These are phyloP conservation scores for Coprinellus aureogranulatus DNA, from an alignment of 768 basidiomycete genomes.

Conservation along the genomic window DNA sequence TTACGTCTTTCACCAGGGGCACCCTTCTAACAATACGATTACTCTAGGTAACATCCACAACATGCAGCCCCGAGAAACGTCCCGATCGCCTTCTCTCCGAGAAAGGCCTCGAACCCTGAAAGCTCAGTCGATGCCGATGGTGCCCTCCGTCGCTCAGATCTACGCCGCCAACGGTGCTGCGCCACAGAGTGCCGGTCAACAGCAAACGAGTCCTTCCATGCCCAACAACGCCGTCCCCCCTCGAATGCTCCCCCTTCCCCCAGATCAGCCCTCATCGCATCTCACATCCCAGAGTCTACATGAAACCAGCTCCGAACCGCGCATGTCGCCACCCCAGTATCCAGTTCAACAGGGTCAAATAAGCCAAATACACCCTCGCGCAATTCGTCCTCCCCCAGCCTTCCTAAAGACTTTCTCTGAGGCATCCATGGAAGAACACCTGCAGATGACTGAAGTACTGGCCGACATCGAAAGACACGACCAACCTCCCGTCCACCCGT, in stretches of 20 bases:
- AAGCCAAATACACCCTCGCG: slow-evolving; percentile 39
- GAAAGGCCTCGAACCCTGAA: slow-evolving; percentile 56
- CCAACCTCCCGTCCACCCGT: slow-evolving; percentile 51
- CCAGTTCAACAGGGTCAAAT: not conserved
- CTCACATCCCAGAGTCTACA: slow-evolving; percentile 13
- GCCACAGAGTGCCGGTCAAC: slow-evolving; percentile 37
- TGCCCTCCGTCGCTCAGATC: slow-evolving; percentile 52
- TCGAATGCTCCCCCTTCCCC: slow-evolving; percentile 42
- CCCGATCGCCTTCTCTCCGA: slow-evolving; percentile 46
- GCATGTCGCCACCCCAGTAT: slow-evolving; percentile 44
- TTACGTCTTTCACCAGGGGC: slow-evolving; percentile 21
- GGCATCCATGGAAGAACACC: slow-evolving; percentile 56
- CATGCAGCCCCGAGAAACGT: slow-evolving; percentile 44
- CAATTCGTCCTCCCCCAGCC: slow-evolving; percentile 53
- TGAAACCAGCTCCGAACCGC: slow-evolving; percentile 30
- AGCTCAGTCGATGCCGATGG: slow-evolving; percentile 60
- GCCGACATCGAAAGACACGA: slow-evolving; percentile 74
- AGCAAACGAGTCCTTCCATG: slow-evolving; percentile 48
- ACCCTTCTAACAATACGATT: not conserved
- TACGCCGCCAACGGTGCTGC: slow-evolving; percentile 40
- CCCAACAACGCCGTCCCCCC: slow-evolving; percentile 40
- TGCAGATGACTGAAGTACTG: slow-evolving; percentile 60
- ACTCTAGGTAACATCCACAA: slow-evolving; percentile 38
- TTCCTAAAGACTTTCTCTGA: slow-evolving; percentile 57
- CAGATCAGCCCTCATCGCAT: slow-evolving; percentile 37